These are phyloP conservation scores for Plectranthus barbatus DNA, from an alignment of 257 asterid species.

Conservation along the genomic window DNA sequence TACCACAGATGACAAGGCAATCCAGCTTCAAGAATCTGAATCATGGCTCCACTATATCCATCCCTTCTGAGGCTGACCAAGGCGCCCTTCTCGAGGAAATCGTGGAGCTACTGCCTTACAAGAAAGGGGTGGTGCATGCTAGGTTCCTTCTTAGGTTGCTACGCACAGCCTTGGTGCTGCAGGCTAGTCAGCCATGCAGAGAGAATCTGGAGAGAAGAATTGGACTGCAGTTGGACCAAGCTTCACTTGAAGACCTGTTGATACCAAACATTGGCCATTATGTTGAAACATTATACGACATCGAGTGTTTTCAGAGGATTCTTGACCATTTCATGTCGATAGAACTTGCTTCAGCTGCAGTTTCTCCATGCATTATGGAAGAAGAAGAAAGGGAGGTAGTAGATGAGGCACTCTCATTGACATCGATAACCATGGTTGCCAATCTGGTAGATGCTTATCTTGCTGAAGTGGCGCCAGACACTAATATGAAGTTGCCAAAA, in stretches of 20 bases:
- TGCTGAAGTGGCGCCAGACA: conserved; percentile 83
- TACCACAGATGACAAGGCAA: conserved; percentile 74
- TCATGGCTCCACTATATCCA: conserved; percentile 37
- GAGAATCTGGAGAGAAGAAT: conserved; percentile 69
- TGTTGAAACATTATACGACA: conserved; percentile 63
- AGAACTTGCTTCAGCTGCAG: conserved; percentile 52
- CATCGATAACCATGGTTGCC: conserved; percentile 71
- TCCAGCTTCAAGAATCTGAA: conserved; percentile 55
- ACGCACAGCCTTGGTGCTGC: conserved; percentile 58
- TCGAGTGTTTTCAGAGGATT: conserved; percentile 87
- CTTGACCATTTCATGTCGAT: conserved; percentile 64
- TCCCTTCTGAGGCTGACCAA: conserved; percentile 80
- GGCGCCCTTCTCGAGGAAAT: conserved; percentile 70
- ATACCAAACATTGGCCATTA: conserved; percentile 61
- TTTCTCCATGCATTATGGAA: conserved; percentile 54
- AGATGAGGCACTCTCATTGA: conserved; percentile 32
- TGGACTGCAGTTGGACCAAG: conserved; percentile 72
- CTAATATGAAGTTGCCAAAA: conserved; percentile 60
- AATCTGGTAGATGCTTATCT: conserved; percentile 76
- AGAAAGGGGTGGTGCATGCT: conserved; percentile 56
- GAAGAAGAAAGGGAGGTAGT: conserved; percentile 40
- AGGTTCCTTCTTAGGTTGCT: conserved; percentile 71
- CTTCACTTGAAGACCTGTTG: conserved; percentile 58
- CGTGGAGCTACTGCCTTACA: conserved; percentile 54
- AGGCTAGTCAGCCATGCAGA: conserved; percentile 52